Base-by-base conservation (phyloP, 768 basidiomycete species). In the Tephrocybe sp. region DNA sequence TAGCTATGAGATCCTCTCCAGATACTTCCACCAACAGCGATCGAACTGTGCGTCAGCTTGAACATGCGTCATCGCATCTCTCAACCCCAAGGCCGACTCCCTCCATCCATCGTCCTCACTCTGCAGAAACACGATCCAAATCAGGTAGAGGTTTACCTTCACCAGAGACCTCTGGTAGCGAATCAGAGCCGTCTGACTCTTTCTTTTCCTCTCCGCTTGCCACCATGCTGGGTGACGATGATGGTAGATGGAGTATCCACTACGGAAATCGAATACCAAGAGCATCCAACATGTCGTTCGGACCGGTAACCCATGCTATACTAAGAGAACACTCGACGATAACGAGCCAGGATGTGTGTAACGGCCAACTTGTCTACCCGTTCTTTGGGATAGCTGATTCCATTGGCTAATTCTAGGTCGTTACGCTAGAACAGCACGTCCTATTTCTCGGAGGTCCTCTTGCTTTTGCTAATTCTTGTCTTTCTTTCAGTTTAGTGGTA, bases 191-290 rank as follows among this genome's bases (percentile, higher is more conserved):
- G 1, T 58, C 35, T 41, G 22, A 12, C 10, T 48, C 49, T 6
- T 42, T 50, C 4, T 12, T 16, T 26, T 44, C 20, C 5, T 26
- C 8, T 8, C 34, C 51, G 1, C 26, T 7, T 26, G 47, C 26
- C 5, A 33, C 8, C 6, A 34, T 53, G 1, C n/a, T n/a, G n/a
- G n/a, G n/a, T n/a, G 54, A 39, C 12, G 19, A 34, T 20, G 52
- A 49, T 13, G 47, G 58, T 11, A 62, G 64, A 14, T 77, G 76
- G 75, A 62, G 60, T 7, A 66, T 83, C 41, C 70, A 80, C 43
- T 77, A 65, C 39, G 60, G 48, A 12, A 70, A 65, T 30, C 14
- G 22, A 5, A 64, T 71, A 31, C 78, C 78, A 3, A 60, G 53
- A 45, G 66, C 66, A 19, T 65, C 66, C 10, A 58, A 60, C 32